These are phyloP conservation scores for Cercospora sojina DNA, from an alignment of 2,329 filamentous ascomycete genomes.

Conservation along the genomic window DNA sequence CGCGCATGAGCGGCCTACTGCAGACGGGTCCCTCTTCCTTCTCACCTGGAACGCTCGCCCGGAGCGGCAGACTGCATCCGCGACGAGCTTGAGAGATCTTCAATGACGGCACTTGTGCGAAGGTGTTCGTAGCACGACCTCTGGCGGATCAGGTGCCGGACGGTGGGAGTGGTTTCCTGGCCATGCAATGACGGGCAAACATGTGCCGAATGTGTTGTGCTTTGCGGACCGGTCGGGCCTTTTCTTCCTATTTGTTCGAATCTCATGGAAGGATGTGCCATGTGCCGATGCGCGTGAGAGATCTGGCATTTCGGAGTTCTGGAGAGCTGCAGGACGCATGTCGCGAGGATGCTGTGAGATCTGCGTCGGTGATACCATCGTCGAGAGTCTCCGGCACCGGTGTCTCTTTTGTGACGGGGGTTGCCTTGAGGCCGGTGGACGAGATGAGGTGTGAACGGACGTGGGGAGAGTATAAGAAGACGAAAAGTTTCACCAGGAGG, in stretches of 20 bases:
- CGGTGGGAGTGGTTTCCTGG: not conserved
- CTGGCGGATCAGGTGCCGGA: not conserved
- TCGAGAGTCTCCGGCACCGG: not conserved
- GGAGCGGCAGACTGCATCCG: not conserved
- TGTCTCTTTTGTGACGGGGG: not conserved
- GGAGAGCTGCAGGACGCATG: not conserved
- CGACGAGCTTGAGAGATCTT: not conserved
- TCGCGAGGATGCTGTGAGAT: not conserved
- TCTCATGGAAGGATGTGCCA: not conserved
- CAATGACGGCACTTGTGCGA: not conserved
- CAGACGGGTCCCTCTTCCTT: not conserved
- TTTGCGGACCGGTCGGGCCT: not conserved
- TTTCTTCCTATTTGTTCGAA: not conserved
- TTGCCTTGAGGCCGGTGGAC: not conserved
- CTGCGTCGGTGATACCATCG: not conserved
- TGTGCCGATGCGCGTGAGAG: not conserved
- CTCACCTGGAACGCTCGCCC: not conserved
- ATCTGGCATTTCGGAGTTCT: not conserved
- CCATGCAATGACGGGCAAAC: not conserved
- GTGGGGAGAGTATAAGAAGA: not conserved
- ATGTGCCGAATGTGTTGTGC: not conserved
- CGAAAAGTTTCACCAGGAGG: not conserved
- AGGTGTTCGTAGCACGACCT: not conserved
- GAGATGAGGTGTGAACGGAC: not conserved
- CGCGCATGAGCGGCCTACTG: not conserved